phyloP scores from a whole-genome alignment of 78 protist genomes.

The Dictyostelium brefeldianum region DNA sequence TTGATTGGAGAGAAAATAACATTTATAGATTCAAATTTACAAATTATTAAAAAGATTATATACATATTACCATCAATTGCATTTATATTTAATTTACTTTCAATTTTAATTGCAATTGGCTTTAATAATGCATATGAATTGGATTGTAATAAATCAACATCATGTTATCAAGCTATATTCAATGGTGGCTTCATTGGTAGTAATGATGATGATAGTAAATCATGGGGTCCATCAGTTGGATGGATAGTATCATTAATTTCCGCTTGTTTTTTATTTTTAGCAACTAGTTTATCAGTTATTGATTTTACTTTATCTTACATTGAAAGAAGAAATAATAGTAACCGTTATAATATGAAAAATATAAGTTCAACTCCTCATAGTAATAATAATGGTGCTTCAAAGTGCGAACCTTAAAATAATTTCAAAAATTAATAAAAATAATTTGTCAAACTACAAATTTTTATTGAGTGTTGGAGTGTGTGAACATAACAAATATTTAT shows the following conservation, averaged over 20 bases:
- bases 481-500: too few species aligned
- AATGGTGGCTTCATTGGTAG: background rate
- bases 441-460: too few species aligned
- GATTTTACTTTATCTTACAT: background rate
- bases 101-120: background rate
- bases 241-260: background rate
- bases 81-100: background rate
- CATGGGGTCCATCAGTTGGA: background rate
- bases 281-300: background rate
- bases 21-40: background rate
- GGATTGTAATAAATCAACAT: background rate
- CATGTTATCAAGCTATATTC: slow-evolving; percentile 1
- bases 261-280: background rate
- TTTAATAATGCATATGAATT: background rate
- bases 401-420: too few species aligned
- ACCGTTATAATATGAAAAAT: too few species aligned
- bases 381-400: too few species aligned
- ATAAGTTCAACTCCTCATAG: too few species aligned
- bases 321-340: too few species aligned
- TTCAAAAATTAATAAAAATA: too few species aligned
- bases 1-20: background rate
- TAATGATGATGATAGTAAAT: background rate
- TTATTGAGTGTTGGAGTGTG: too few species aligned
- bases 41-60: background rate
- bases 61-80: background rate